Evolutionary conservation across 148 eudicot species (phyloP), one percentile per base, ranked within the genome.

Genomic region (Chenopodium suecicum): DNA sequence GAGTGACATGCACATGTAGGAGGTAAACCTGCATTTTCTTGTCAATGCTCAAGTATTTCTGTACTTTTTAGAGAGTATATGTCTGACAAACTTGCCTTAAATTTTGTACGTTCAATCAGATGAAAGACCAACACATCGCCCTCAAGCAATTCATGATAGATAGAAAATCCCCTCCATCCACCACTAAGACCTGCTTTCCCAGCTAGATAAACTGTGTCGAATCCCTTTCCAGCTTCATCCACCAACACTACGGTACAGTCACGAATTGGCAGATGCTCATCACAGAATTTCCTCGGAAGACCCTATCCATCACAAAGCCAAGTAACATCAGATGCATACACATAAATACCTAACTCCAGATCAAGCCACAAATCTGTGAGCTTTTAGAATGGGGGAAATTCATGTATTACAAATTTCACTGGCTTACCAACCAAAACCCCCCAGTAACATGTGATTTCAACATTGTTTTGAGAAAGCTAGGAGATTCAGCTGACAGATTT

Each of bases 401-500:
- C 29, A 23, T 48, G 7, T 72, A 6, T 34, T 29, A 58, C 48
- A 37, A 68, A 20, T 9, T 37, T 46, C 5, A 46, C 17, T 23
- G 46, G 17, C 83, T 82, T 82, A 87, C 89, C 87, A 87, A 82
- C 87, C 89, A 87, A 67, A 87, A 87, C 10, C 81, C 85, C 27
- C 73, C 73, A 60, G 82, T 47, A 6, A 84, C 80, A 75, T 82
- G 87, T 60, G 89, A 87, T 52, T 68, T 74, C 65, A 74, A 76
- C 89, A 87, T 87, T 72, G 58, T 11, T 77, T 80, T 87, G 75
- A 79, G 48, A 75, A 87, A 80, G 82, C 85, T 82, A 1, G 87
- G 85, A 79, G 67, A 50, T 50, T 87, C 12, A 23, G 46, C 69
- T 29, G 81, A 70, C 44, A 87, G 80, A 19, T 76, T 82, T 54